These are phyloP conservation scores for Linum usitatissimum DNA, from an alignment of 345 rosid genomes.

Conservation along the genomic window DNA sequence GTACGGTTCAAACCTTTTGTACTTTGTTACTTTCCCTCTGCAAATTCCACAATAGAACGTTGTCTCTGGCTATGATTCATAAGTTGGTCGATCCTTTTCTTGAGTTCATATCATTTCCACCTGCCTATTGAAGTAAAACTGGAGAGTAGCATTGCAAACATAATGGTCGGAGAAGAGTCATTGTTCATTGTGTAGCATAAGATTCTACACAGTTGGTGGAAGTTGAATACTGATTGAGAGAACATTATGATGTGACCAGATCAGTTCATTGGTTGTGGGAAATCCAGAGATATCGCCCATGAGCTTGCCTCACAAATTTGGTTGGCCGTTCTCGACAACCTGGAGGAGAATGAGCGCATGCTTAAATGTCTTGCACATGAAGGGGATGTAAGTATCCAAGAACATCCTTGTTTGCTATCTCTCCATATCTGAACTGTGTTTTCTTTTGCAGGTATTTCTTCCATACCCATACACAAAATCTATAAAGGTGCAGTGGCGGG, in stretches of 20 bases:
- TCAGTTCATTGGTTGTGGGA: slow-evolving; percentile 74
- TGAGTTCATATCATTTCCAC: not conserved
- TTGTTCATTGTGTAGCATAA: not conserved
- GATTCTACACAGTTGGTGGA: slow-evolving; percentile 1
- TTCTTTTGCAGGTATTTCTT: slow-evolving; percentile 54
- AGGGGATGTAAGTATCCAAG: slow-evolving; percentile 46
- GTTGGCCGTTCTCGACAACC: slow-evolving; percentile 69
- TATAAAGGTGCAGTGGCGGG: slow-evolving; percentile 55
- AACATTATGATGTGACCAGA: slow-evolving; percentile 34
- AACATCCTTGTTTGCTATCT: too few species aligned
- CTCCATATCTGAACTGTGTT: too few species aligned
- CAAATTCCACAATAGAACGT: not conserved
- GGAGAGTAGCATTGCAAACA: not conserved
- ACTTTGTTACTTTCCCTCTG: not conserved
- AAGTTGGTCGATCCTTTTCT: not conserved
- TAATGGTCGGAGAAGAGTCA: not conserved
- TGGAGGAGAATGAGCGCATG: slow-evolving; percentile 68
- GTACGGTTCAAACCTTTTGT: slow-evolving; percentile 22
- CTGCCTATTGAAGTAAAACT: too few species aligned
- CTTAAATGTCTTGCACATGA: slow-evolving; percentile 71
- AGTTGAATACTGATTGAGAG: not conserved
- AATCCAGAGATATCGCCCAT: slow-evolving; percentile 54
- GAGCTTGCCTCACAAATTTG: slow-evolving; percentile 76
- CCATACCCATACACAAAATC: slow-evolving; percentile 78
- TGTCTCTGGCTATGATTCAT: not conserved